Base-by-base conservation (phyloP, 2,329 filamentous ascomycete species). In the Fusarium miscanthi region DNA sequence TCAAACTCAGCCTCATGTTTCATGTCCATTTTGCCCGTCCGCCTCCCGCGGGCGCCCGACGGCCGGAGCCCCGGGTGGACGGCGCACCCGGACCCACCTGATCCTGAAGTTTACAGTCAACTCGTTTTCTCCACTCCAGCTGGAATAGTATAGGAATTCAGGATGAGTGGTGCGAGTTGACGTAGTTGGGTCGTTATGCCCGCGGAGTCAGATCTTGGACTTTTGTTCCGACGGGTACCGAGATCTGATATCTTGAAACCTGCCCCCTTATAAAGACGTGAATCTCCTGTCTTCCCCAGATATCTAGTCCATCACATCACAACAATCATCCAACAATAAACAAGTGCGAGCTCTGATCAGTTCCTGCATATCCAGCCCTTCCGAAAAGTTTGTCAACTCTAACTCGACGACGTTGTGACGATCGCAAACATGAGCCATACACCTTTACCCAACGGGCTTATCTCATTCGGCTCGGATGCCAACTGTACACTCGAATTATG, bases 401-500 rank as follows among this genome's bases (percentile, higher is more conserved):
- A 27, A 46, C 37, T 48, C 37, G 31, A 38, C 30, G 10, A 37
- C 14, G 11, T 19, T 30, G 25, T 40, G 11, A 56, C 45, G 8
- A 42, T 51, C 19, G 53, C 45, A 66, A 54, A 64, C 30, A 59
- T 65, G 45, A 42, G 61, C 30, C 62, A 71, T 46, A 21, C 53
- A 35, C 60, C 52, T 6, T 31, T 76, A 35, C 75, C 75, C 35
- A 69, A 70, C 52, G 75, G 74, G 11, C 70, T 73, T 51, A 52
- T 77, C 65, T 62, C 73, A 8, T 77, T 77, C 41, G 75, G 75
- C 40, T 65, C 74, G 30, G 17, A 59, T 2, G 75, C 75, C 60
- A 75, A 77, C 52, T 77, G 75, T 46, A 77, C 75, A 1, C 75
- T 77, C 45, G 73, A 74, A 31, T 12, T 66, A 31, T 77, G 75